Evolutionary conservation across 768 basidiomycete genomes (phyloP), one percentile per base, ranked within the genome.

Genomic region (Asterophora parasitica): DNA sequence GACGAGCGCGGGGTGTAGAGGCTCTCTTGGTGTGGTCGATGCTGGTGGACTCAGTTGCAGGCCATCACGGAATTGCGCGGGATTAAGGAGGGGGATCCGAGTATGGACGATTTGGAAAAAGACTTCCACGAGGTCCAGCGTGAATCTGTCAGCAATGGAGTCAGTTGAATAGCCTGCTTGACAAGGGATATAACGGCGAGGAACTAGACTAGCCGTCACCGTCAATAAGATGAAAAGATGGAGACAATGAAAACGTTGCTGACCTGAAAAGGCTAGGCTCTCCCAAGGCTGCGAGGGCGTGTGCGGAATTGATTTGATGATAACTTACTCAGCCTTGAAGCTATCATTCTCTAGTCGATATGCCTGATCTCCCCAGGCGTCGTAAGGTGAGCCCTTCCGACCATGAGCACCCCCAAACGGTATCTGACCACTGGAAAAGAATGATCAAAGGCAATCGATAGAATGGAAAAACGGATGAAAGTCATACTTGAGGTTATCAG

Each of bases 61-160:
- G 13, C 85, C 83, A 35, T 74, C 75, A 49, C 89, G 86, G 65
- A 94, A 91, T 56, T 84, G 81, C 19, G 77, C 70, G 49, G 90
- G 89, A 68, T 92, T 88, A 64, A 94, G 81, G 42, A 93, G 78
- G 42, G 93, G 92, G 49, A 90, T 74, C 46, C 93, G 83, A 19
- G 88, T 85, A 65, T 94, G 92, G 33, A 90, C 87, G 51, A 89
- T 88, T 65, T 94, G 90, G 64, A 95, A 94, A 70, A 85, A 97
- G 37, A 94, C 91, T 67, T 96, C 92, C 60, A 95, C 83, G 44
- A 96, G 83, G 68, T 97, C 92, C 44, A 87, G 80, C 2, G 92
- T 87, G 60, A 97, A 89, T 67, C 93, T 96, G 60, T 47, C 50
- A 43, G 56, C 39, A 48, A 54, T 55, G 35, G 51, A 43, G 50